These are phyloP conservation scores for Yamadazyma olivae DNA, from an alignment of 805 yeast species.

Conservation along the genomic window DNA sequence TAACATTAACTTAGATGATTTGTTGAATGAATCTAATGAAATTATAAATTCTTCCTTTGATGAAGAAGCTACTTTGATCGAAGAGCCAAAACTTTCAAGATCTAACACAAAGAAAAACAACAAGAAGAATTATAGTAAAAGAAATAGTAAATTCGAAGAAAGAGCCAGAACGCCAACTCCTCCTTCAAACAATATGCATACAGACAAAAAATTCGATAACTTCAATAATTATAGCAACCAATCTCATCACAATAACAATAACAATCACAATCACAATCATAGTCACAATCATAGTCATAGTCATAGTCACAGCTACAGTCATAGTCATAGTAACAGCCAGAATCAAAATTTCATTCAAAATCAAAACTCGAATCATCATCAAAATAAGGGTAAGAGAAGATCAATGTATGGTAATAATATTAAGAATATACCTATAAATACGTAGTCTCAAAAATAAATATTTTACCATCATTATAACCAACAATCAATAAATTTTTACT, in stretches of 20 bases:
- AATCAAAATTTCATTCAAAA: constrained; percentile 8
- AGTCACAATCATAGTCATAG: constrained; percentile 4
- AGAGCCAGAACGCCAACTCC: constrained; percentile 26
- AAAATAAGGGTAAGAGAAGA: constrained; percentile 19
- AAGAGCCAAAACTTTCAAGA: constrained; percentile 12
- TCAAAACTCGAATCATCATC: background rate
- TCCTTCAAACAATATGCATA: constrained; percentile 14
- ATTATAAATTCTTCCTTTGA: constrained; percentile 31
- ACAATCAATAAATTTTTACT: constrained; percentile 7
- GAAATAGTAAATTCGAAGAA: constrained; percentile 30
- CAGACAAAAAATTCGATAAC: constrained; percentile 9
- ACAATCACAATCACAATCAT: constrained; percentile 6
- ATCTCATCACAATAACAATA: constrained; percentile 4
- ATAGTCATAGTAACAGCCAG: constrained; percentile 7
- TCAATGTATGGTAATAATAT: constrained; percentile 28
- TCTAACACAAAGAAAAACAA: constrained; percentile 17
- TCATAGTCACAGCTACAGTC: constrained; percentile 4
- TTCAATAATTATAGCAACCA: constrained; percentile 6
- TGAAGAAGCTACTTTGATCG: constrained; percentile 28
- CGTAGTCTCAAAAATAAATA: constrained; percentile 9
- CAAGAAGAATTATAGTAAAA: constrained; percentile 27
- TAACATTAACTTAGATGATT: constrained; percentile 31
- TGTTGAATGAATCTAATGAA: constrained; percentile 31
- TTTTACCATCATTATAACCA: constrained; percentile 13
- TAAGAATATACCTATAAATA: constrained; percentile 4